Evolutionary conservation across 495 filamentous ascomycete genomes (phyloP).

Genomic region (Friedmanniomyces simplex): DNA sequence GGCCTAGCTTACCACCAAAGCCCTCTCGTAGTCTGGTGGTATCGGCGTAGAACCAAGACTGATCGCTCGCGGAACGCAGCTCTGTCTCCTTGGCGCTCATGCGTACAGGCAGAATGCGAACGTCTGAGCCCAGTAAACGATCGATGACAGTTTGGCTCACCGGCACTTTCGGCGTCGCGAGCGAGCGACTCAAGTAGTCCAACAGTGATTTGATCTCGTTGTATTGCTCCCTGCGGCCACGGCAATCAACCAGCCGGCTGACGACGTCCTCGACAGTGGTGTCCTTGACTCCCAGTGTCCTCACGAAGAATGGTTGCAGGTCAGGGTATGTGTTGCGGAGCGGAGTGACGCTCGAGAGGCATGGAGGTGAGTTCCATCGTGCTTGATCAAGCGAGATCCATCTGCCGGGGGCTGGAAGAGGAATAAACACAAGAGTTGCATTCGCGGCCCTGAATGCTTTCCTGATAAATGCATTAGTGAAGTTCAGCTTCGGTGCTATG

Average conservation of each 20-base stretch:
- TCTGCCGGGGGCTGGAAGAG: neutral
- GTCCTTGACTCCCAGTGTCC: neutral
- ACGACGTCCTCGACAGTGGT: neutral
- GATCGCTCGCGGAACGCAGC: neutral
- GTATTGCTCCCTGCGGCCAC: neutral
- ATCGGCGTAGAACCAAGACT: constrained; percentile 1
- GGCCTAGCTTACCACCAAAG: neutral
- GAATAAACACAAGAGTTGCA: neutral
- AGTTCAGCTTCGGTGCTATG: neutral
- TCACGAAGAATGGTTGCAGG: neutral
- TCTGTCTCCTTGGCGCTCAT: neutral
- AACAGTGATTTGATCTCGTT: neutral
- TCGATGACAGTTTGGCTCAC: neutral
- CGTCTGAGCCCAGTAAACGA: neutral
- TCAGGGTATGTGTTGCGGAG: neutral
- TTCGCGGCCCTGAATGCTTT: neutral
- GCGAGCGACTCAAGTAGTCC: neutral
- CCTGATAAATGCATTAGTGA: neutral
- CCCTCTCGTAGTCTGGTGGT: neutral
- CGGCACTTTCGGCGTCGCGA: neutral
- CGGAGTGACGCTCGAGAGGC: neutral
- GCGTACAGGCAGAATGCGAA: neutral
- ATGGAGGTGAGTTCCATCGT: neutral
- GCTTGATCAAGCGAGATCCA: neutral
- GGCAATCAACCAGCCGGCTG: neutral